A percentile compares a stretch with the other conserved stretches of the same genome.
These are phyloP conservation scores for Talaromyces liani DNA, from an alignment of 495 filamentous ascomycete species.

Conservation along the genomic window DNA sequence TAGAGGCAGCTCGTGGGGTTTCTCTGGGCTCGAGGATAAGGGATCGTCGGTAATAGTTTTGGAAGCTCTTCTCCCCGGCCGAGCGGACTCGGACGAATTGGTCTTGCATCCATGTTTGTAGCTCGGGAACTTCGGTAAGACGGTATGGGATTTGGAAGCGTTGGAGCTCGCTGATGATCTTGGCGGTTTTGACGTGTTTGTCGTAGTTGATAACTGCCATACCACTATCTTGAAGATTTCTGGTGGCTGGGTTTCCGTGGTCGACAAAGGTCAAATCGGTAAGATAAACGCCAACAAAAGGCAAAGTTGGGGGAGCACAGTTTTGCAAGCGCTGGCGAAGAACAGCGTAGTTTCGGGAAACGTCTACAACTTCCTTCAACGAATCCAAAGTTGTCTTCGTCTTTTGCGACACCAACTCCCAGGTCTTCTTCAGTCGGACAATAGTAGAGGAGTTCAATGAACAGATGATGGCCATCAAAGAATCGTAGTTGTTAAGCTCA, in stretches of 20 bases:
- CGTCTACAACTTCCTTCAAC: constrained; percentile 75
- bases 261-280: constrained; percentile 78
- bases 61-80: constrained; percentile 69
- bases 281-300: constrained; percentile 94
- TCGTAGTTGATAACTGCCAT: constrained; percentile 93
- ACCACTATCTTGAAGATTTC: constrained; percentile 46
- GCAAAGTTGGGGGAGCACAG: constrained; percentile 86
- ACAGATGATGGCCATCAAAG: constrained; percentile 94
- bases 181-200: constrained; percentile 90
- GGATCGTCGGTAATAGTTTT: constrained; percentile 77
- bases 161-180: constrained; percentile 91
- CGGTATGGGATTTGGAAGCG: constrained; percentile 96
- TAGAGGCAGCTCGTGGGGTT: constrained; percentile 12
- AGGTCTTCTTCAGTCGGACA: constrained; percentile 82
- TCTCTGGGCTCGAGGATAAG: constrained; percentile 83
- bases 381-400: constrained; percentile 72
- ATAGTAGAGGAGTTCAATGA: constrained; percentile 88
- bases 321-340: constrained; percentile 81
- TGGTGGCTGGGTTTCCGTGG: constrained; percentile 73
- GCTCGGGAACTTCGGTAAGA: constrained; percentile 73
- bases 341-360: constrained; percentile 85
- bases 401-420: constrained; percentile 83
- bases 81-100: constrained; percentile 77
- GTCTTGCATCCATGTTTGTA: constrained; percentile 89
- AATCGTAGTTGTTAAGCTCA: constrained; percentile 91